Base-by-base conservation (phyloP, 768 basidiomycete species). In the Hypsizygus marmoreus region DNA sequence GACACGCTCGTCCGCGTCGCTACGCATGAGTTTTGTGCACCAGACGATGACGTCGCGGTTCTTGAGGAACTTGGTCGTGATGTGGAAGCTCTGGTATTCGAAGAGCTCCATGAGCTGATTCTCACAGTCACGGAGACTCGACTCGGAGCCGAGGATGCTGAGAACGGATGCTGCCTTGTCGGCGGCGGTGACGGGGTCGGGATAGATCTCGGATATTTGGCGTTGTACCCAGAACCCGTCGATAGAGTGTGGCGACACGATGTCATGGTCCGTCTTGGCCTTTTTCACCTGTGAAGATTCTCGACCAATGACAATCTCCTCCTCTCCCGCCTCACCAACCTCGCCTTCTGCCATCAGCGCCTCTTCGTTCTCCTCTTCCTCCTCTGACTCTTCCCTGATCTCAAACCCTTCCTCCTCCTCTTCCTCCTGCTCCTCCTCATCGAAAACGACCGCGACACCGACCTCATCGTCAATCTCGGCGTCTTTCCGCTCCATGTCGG, bases 221-320 rank as follows among this genome's bases (percentile, higher is more conserved):
- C 95, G 86, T 61, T 99, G 97, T 0, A 99, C 91, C 95, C 95
- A 99, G 82, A 98, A 98, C 20, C 82, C 95, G 64, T 99, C 95
- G 58, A 99, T 85, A 40, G 85, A 78, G 51, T 97, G 92, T 0
- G 94, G 93, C 0, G 92, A 86, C 30, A 98, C 86, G 42, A 83
- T 71, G 56, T 91, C 90, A 56, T 85, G 84, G 66, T 90, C 84
- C 34, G 71, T 73, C 57, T 83, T 82, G 43, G 74, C 62, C 51
- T 76, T 75, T 41, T 75, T 76, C 16, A 71, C 66, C 24, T 69
- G 64, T 11, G 82, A 75, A 0, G 81, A 72, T 37, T 78, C 84
- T 46, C 82, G 84, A 19, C 90, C 90, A 45, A 97, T 84, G 36
- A 95, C 80, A 30, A 97, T 71, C 29, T 84, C 85, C 24, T 90